Percentiles rank a stretch among this genome's conserved stretches.
phyloP scores from a whole-genome alignment of 2,329 filamentous ascomycete species.

The Hymenoscyphus repandus region DNA sequence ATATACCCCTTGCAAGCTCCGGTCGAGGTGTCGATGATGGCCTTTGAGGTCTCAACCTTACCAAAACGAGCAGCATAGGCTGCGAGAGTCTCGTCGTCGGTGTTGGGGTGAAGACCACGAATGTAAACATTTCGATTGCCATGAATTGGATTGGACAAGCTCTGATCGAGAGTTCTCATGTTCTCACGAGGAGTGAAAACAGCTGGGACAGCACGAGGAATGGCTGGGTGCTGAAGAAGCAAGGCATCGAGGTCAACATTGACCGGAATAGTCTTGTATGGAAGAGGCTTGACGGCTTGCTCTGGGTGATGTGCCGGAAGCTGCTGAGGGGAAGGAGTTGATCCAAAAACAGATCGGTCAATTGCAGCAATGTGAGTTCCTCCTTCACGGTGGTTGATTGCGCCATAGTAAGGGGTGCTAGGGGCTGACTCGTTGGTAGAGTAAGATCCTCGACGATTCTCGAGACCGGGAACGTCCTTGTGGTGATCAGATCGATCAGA shows the following conservation, averaged over 20 bases:
- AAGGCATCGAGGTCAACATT: constrained; percentile 52
- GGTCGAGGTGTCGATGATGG: constrained; percentile 92
- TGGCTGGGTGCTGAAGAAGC: constrained; percentile 69
- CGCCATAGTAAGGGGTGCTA: constrained; percentile 60
- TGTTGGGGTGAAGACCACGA: constrained; percentile 89
- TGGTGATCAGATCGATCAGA: constrained; percentile 28
- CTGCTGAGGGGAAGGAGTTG: constrained; percentile 61
- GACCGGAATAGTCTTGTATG: constrained; percentile 29
- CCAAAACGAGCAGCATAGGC: constrained; percentile 84
- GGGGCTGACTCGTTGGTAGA: constrained; percentile 63
- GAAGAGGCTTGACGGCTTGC: constrained; percentile 25
- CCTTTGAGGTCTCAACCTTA: constrained; percentile 92
- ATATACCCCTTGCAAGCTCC: constrained; percentile 92
- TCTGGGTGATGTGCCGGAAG: constrained; percentile 39
- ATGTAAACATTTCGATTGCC: constrained; percentile 99
- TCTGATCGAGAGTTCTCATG: constrained; percentile 87
- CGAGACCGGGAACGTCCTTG: constrained; percentile 52
- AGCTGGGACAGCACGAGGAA: constrained; percentile 85
- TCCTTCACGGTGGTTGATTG: constrained; percentile 53
- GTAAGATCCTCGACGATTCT: constrained; percentile 63
- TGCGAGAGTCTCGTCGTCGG: constrained; percentile 83
- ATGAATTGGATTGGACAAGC: constrained; percentile 82
- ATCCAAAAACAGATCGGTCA: constrained; percentile 58
- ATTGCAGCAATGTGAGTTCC: constrained; percentile 53
- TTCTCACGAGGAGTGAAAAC: constrained; percentile 80